Base-by-base conservation (phyloP, 164 flowering plant species). In the Piper betle region DNA sequence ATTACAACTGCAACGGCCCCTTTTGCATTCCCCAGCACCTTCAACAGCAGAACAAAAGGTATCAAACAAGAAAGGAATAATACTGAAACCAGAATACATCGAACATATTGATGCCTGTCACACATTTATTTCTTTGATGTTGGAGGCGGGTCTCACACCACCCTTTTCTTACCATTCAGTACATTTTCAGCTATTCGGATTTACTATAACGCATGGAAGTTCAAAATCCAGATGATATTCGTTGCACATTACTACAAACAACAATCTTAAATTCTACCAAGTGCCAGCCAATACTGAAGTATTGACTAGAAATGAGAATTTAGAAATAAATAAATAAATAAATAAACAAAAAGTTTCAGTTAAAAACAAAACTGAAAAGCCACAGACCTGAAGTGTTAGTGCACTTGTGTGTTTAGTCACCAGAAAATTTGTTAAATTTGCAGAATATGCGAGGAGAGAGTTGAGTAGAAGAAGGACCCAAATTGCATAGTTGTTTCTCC, bases 321-420 rank as follows among this genome's bases (percentile, higher is more conserved):
- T 25, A 25, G 33, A 25, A 25, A 25, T 0, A 25, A 25, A 25
- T 25, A n/a, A n/a, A n/a, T n/a, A 25, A 25, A 25, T 25, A 25
- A 25, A 25, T 25, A 25, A 25, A 25, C 33, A 25, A 25, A 25
- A 25, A 25, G 33, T 25, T 25, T 25, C 33, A 25, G 33, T 25
- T 13, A 16, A 53, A 16, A 53, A 16, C 7, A 54, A 54, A 10
- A 5, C 17, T 18, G 17, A 40, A 65, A 57, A 61, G 62, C 61
- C 39, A 42, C 66, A 50, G 62, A 93, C 98, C 96, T 93, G 98
- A 61, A 93, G 94, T 7, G 98, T 93, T 16, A 93, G 64, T n/a
- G 98, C 81, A 74, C 98, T 93, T 19, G 98, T 93, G 68, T 93
- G 91, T 75, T 93, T 93, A 6, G 98, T 93, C 65, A 92, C 98